Base-by-base conservation (phyloP, 169 alveolate species). In the Neospora caninum region DNA sequence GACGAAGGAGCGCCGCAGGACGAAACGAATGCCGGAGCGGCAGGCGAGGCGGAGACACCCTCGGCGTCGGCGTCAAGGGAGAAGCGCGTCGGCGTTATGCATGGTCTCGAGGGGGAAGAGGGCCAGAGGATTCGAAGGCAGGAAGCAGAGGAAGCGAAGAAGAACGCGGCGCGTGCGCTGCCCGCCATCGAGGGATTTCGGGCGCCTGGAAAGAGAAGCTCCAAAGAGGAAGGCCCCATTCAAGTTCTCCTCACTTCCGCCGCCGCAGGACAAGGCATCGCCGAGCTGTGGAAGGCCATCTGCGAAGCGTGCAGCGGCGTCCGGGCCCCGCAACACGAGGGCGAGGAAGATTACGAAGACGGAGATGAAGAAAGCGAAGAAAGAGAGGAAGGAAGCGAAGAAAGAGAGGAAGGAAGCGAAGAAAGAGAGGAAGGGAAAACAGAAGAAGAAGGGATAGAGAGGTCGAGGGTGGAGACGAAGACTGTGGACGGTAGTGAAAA, bases 231-330 rank as follows among this genome's bases (percentile, higher is more conserved):
- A 42, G 69, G 69, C 1, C 89, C 39, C 22, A 42, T 82, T 0
- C 20, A 82, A 31, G 89, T 82, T 31, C 20, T 82, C 29, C 36
- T 82, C 53, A 82, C 89, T 29, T 82, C 89, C 38, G 58, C 89
- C 18, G 38, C 67, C 16, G 39, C 89, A 18, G 89, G 89, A 0
- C 64, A 41, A 42, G 89, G 89, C 34, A 82, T 82, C 67, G 89
- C 89, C 31, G 69, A 82, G 67, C 69, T 82, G 41, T 82, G 89
- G 89, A 42, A 20, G 25, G 10, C 0, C 64, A 41, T 82, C 29
- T 82, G 89, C 67, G 89, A 82, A 13, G 89, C 89, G 0, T 82
- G 89, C 89, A 42, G 67, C 41, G 67, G 42, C 84, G 42, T 16
- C 20, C 25, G 42, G 27, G 43, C 49, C 84, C 7, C 42, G 38